Conservation (phyloP, 805 yeast species). For the Maudiozyma turicensis region DNA sequence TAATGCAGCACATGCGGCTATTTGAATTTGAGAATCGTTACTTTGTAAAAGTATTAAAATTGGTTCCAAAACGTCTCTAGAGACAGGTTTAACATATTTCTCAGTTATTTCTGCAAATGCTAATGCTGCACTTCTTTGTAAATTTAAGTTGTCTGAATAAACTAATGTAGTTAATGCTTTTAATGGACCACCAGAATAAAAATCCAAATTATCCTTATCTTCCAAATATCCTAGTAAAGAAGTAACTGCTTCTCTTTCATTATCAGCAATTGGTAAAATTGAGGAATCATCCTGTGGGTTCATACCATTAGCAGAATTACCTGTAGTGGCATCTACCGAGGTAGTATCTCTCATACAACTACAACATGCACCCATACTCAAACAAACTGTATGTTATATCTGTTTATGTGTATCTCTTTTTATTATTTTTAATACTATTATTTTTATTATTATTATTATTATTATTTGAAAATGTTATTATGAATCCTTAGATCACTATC, state of each 20-base stretch:
- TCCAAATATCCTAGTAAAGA: constrained; percentile 82
- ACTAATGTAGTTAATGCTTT: constrained; percentile 87
- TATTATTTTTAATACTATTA: too few relatives aligned
- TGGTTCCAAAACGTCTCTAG: constrained; percentile 87
- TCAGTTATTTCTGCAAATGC: constrained; percentile 98
- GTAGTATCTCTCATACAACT: constrained; percentile 33
- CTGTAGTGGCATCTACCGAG: constrained; percentile 5
- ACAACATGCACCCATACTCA: constrained; percentile 43
- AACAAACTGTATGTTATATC: too few relatives aligned
- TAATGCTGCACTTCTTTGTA: constrained; percentile 93
- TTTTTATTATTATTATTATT: too few relatives aligned
- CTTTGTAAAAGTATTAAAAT: constrained; percentile 78
- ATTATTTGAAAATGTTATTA: too few relatives aligned
- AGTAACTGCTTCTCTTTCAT: constrained; percentile 93
- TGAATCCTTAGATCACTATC: too few relatives aligned
- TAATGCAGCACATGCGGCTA: constrained; percentile 97
- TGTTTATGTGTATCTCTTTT: too few relatives aligned
- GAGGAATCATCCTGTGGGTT: constrained; percentile 34
- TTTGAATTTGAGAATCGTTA: constrained; percentile 86
- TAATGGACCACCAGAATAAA: constrained; percentile 75
- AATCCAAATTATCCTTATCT: constrained; percentile 64
- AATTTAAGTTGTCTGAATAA: constrained; percentile 86
- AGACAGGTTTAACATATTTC: constrained; percentile 85
- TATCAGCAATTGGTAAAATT: constrained; percentile 78
- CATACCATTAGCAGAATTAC: constrained; percentile 3